These are phyloP conservation scores for Talaromyces atroroseus DNA, from an alignment of 2,329 filamentous ascomycete genomes.

Conservation along the genomic window DNA sequence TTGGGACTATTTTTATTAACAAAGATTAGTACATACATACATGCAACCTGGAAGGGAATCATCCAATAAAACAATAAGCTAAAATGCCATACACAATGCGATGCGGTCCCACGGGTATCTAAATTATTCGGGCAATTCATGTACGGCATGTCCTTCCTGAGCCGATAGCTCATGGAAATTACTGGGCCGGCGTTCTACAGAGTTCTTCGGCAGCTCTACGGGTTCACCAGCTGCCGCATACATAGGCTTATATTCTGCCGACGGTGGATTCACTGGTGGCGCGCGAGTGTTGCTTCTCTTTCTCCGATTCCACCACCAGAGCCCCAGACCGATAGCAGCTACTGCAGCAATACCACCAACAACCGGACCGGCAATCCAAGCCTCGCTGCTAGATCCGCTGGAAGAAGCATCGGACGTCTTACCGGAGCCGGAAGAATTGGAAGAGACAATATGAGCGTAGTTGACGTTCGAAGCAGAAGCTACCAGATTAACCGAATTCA, in stretches of 20 bases:
- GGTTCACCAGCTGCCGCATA: neutral
- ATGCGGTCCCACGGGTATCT: neutral
- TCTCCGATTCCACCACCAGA: constrained; percentile 6
- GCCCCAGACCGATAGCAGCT: neutral
- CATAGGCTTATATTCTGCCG: neutral
- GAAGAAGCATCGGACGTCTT: neutral
- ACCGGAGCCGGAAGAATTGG: neutral
- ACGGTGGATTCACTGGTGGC: neutral
- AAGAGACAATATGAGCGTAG: neutral
- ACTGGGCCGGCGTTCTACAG: neutral
- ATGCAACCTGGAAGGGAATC: neutral
- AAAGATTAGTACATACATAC: neutral
- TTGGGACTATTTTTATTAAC: neutral
- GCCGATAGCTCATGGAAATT: neutral
- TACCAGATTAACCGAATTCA: constrained; percentile 4
- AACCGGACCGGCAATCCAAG: constrained; percentile 6
- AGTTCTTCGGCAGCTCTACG: neutral
- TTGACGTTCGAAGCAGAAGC: neutral
- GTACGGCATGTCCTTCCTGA: neutral
- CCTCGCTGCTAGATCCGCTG: constrained; percentile 1
- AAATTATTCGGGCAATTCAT: neutral
- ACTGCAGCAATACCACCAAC: constrained; percentile 3
- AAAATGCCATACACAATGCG: neutral
- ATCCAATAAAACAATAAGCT: neutral
- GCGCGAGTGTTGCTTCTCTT: neutral